phyloP scores from a whole-genome alignment of 305 asterid genomes.

The Solanum hybrid region DNA sequence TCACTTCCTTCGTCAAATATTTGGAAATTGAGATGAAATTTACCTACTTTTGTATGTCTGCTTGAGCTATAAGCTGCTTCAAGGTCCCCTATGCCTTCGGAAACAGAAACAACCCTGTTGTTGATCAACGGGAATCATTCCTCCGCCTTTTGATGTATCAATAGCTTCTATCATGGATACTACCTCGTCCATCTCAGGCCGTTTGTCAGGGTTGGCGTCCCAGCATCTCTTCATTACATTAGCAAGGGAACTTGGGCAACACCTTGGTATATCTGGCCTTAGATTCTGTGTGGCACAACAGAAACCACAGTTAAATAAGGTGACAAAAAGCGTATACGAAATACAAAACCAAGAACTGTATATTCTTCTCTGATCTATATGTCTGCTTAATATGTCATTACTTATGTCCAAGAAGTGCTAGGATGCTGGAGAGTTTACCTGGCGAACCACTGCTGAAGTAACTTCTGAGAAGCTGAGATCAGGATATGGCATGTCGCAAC shows the following conservation, averaged over 20 bases:
- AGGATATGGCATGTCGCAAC: conserved; percentile 91
- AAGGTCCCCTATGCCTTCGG: conserved; percentile 52
- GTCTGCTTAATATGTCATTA: background rate
- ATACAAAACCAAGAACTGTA: background rate
- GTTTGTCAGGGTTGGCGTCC: conserved; percentile 32
- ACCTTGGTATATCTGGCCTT: conserved; percentile 33
- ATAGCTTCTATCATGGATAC: conserved; percentile 28
- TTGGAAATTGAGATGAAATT: conserved; percentile 8
- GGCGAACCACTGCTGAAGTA: conserved; percentile 88
- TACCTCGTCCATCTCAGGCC: conserved; percentile 40
- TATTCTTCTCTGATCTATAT: background rate
- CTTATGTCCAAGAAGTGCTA: background rate
- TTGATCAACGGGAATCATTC: conserved; percentile 34
- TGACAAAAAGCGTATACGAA: background rate
- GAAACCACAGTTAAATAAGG: background rate
- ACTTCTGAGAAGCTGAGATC: conserved; percentile 88
- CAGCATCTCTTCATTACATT: conserved; percentile 30
- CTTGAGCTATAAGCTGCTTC: conserved; percentile 2
- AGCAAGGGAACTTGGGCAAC: conserved; percentile 30
- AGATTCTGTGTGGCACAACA: conserved; percentile 17
- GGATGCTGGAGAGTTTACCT: conserved; percentile 30
- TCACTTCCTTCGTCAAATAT: conserved; percentile 16
- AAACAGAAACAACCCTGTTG: conserved; percentile 31
- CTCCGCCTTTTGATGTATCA: conserved; percentile 33
- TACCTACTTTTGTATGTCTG: conserved; percentile 11